A percentile compares a stretch with the other conserved stretches of the same genome.
Evolutionary conservation across 441 rosid species (phyloP).

Genomic region (Manihot esculenta): DNA sequence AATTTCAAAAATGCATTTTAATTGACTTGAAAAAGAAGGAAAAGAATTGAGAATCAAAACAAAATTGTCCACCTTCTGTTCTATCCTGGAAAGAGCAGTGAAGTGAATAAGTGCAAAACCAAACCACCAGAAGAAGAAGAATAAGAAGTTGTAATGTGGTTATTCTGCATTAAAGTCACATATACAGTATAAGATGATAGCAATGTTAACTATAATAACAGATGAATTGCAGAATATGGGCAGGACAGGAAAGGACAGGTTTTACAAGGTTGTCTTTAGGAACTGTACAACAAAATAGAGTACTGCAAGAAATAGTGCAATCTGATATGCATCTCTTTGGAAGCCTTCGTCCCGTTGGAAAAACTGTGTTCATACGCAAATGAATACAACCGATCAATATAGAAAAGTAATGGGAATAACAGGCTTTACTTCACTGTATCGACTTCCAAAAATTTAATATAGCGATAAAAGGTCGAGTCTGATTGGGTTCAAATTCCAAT

Average conservation of each 20-base stretch:
- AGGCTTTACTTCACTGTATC: too few relatives aligned
- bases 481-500: too few relatives aligned
- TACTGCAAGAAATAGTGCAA: slow-evolving; percentile 69
- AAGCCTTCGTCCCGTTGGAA: slow-evolving; percentile 78
- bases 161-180: neutral
- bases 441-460: too few relatives aligned
- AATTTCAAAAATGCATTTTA: too few relatives aligned
- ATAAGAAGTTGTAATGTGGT: neutral
- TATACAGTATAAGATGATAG: neutral
- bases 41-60: too few relatives aligned
- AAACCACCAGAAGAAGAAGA: too few relatives aligned
- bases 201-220: neutral
- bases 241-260: neutral
- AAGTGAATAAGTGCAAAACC: too few relatives aligned
- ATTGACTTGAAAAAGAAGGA: too few relatives aligned
- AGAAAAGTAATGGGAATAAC: too few relatives aligned
- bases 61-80: neutral
- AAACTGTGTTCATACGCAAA: slow-evolving; percentile 45
- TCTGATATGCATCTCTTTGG: slow-evolving; percentile 73
- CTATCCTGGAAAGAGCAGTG: neutral
- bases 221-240: neutral
- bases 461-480: too few relatives aligned
- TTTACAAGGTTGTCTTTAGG: slow-evolving; percentile 66
- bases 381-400: too few relatives aligned
- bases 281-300: slow-evolving; percentile 81